These are phyloP conservation scores for Endoconidiophora polonica DNA, from an alignment of 2,329 filamentous ascomycete species.

Conservation along the genomic window DNA sequence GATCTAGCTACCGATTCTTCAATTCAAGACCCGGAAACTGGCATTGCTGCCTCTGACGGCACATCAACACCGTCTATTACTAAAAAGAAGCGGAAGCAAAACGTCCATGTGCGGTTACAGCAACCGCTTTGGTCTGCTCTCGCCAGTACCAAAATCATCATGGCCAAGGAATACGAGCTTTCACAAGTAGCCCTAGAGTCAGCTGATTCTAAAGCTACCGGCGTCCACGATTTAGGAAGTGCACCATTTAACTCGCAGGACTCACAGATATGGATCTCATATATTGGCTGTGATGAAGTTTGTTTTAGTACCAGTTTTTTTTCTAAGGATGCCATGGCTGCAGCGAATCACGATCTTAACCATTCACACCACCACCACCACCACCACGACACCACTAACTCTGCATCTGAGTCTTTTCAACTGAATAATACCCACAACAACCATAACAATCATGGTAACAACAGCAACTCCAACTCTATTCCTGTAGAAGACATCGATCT, in stretches of 20 bases:
- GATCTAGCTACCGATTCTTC: conserved; percentile 5
- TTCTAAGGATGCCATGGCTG: conserved; percentile 25
- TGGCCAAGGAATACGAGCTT: conserved; percentile 79
- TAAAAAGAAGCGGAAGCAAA: conserved; percentile 82
- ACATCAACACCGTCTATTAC: conserved; percentile 19
- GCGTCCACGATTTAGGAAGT: conserved; percentile 61
- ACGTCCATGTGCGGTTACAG: conserved; percentile 73
- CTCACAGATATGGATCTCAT: conserved; percentile 64
- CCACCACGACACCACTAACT: conserved; percentile 16
- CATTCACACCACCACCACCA: conserved; percentile 19
- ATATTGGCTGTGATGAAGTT: conserved; percentile 62
- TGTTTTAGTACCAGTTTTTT: conserved; percentile 59
- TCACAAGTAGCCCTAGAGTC: conserved; percentile 61
- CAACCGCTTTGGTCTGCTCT: conserved; percentile 90
- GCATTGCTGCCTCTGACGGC: conserved; percentile 21
- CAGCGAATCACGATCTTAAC: neutral
- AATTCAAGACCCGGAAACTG: conserved; percentile 16
- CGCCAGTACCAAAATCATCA: conserved; percentile 90
- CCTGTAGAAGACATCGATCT: conserved; percentile 39
- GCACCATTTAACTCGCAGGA: conserved; percentile 54
- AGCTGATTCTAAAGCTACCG: conserved; percentile 56
- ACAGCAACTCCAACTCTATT: neutral
- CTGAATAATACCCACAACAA: conserved; percentile 15
- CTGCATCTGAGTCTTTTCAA: neutral
- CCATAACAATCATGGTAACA: conserved; percentile 12